Conservation (phyloP, 73 alveolate genomes). For the Effrenium voratum region DNA sequence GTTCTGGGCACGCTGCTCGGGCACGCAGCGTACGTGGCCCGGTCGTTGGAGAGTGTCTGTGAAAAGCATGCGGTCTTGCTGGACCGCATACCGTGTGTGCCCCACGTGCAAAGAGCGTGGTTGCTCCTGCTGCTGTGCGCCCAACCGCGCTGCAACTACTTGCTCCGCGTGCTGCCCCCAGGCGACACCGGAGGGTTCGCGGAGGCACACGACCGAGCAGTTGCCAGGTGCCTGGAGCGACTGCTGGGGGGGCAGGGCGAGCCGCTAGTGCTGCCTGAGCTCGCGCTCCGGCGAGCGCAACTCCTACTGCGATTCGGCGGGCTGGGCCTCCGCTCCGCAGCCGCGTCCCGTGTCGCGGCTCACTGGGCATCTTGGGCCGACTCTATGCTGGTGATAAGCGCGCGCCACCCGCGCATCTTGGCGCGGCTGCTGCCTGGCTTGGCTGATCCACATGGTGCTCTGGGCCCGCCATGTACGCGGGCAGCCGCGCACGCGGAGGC, state of each 20-base stretch:
- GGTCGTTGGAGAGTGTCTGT: neutral
- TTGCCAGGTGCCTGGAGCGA: neutral
- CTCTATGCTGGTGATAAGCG: neutral
- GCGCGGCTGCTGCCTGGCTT: too few species aligned
- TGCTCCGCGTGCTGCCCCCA: neutral
- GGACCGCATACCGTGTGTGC: neutral
- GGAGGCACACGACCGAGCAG: neutral
- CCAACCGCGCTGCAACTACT: too few species aligned
- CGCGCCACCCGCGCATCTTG: too few species aligned
- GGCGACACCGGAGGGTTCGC: neutral
- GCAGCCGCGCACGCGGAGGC: too few species aligned
- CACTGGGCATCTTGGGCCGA: constrained; percentile 4
- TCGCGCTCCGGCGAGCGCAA: neutral
- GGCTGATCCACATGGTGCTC: too few species aligned
- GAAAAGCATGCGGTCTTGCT: neutral
- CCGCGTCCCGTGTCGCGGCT: neutral
- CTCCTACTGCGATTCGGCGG: neutral
- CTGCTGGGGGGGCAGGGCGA: neutral
- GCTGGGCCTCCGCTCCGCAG: neutral
- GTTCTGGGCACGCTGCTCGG: neutral
- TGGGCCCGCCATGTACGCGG: too few species aligned
- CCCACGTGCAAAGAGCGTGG: neutral
- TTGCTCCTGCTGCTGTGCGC: neutral
- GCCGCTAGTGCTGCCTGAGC: neutral
- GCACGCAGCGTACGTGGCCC: neutral